Evolutionary conservation across 805 yeast species (phyloP).

Genomic region (Yarrowia hollandica): DNA sequence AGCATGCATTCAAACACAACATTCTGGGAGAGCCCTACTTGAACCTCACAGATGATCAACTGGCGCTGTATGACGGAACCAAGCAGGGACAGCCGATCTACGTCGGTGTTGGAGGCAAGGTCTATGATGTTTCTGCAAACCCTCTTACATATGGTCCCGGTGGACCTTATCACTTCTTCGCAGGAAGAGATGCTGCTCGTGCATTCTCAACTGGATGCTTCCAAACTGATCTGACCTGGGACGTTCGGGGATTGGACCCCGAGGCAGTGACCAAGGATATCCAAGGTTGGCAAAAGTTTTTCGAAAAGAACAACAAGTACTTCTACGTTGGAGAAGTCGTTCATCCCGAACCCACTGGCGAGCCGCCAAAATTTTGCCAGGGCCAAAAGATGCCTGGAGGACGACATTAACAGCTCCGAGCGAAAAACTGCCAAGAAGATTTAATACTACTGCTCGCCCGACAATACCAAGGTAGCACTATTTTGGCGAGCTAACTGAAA

Average conservation of each 20-base stretch:
- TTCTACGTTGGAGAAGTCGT: conserved; percentile 63
- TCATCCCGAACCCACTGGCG: conserved; percentile 19
- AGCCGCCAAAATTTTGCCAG: conserved; percentile 20
- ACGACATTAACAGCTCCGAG: too few species aligned
- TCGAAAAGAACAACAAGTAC: conserved; percentile 48
- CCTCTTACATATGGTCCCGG: conserved; percentile 57
- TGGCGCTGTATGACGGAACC: conserved; percentile 54
- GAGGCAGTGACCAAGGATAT: conserved; percentile 47
- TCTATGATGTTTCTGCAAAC: conserved; percentile 61
- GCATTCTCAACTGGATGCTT: conserved; percentile 74
- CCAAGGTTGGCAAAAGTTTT: conserved; percentile 55
- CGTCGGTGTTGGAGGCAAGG: conserved; percentile 58
- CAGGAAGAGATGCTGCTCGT: conserved; percentile 68
- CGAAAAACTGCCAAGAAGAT: too few species aligned
- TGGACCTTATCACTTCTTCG: conserved; percentile 56
- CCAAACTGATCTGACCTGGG: conserved; percentile 60
- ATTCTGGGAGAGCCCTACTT: conserved; percentile 35
- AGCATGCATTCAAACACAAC: conserved; percentile 35
- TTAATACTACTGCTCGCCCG: too few species aligned
- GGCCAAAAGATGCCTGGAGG: conserved; percentile 28
- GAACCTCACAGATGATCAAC: conserved; percentile 48
- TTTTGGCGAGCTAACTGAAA: too few species aligned
- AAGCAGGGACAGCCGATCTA: conserved; percentile 53
- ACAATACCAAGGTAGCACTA: too few species aligned
- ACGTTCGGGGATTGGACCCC: conserved; percentile 59